These are phyloP conservation scores for Aspergillus nanangensis DNA, from an alignment of 495 filamentous ascomycete species.

Conservation along the genomic window DNA sequence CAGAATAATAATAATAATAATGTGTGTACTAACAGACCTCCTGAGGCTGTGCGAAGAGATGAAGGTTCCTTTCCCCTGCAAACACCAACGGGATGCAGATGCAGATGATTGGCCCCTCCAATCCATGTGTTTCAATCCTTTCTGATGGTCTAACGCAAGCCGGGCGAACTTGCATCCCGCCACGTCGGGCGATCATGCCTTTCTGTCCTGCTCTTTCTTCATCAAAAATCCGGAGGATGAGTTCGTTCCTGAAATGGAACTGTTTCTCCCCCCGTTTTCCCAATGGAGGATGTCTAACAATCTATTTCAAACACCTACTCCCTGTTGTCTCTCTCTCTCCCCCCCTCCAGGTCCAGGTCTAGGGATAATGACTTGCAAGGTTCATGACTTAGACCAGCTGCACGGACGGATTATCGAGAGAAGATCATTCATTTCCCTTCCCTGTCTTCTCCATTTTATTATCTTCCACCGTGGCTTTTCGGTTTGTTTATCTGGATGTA, in stretches of 20 bases:
- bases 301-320: no score
- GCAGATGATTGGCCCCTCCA: neutral
- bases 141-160: neutral
- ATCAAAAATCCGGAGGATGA: neutral
- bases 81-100: neutral
- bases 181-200: constrained; percentile 7
- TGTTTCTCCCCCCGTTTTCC: neutral
- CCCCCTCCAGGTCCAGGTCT: no score
- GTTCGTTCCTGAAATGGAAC: neutral
- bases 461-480: no score
- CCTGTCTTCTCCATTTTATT: no score
- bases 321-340: no score
- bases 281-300: no score
- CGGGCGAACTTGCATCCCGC: constrained; percentile 2
- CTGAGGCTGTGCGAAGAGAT: neutral
- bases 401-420: no score
- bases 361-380: no score
- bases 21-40: neutral
- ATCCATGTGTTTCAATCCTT: constrained; percentile 3
- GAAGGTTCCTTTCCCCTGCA: neutral
- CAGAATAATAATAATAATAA: no score
- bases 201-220: neutral
- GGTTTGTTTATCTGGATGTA: no score
- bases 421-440: no score
- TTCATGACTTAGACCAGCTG: no score